Conservation (phyloP, 257 asterid species). For the Salvia rosmarinus region DNA sequence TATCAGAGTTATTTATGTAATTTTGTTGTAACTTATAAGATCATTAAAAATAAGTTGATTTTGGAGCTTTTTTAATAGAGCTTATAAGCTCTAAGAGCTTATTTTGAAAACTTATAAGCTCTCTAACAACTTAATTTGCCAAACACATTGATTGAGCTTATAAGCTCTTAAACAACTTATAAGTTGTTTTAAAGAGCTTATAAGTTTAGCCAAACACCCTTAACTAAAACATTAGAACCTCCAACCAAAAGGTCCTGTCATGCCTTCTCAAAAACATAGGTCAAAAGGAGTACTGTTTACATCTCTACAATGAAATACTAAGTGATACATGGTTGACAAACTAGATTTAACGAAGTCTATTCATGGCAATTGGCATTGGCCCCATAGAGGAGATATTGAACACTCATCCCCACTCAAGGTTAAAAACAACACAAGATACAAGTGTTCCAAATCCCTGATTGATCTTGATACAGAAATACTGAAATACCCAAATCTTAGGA, state of each 20-base stretch:
- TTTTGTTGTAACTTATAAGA: no score
- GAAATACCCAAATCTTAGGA: slow-evolving; percentile 5
- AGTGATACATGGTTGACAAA: slow-evolving; percentile 1
- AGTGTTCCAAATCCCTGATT: background rate
- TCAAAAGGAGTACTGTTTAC: background rate
- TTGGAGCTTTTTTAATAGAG: no score
- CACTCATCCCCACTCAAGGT: background rate
- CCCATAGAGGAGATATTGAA: background rate
- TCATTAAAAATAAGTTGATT: no score
- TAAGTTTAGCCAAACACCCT: no score
- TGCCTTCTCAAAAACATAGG: background rate
- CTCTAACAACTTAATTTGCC: no score
- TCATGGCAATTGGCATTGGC: slow-evolving; percentile 11
- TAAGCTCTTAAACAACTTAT: no score
- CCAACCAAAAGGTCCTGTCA: background rate
- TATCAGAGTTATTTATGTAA: no score
- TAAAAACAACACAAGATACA: no score
- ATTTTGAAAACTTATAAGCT: no score
- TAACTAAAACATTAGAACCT: slow-evolving; percentile 6
- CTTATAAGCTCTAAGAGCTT: no score
- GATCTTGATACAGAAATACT: slow-evolving; percentile 15
- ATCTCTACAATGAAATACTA: background rate
- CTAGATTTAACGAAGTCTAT: background rate
- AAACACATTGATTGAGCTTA: no score
- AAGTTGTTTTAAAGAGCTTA: no score